Conservation (phyloP, 148 eudicot genomes). For the Rhododendron kiyosumense region DNA sequence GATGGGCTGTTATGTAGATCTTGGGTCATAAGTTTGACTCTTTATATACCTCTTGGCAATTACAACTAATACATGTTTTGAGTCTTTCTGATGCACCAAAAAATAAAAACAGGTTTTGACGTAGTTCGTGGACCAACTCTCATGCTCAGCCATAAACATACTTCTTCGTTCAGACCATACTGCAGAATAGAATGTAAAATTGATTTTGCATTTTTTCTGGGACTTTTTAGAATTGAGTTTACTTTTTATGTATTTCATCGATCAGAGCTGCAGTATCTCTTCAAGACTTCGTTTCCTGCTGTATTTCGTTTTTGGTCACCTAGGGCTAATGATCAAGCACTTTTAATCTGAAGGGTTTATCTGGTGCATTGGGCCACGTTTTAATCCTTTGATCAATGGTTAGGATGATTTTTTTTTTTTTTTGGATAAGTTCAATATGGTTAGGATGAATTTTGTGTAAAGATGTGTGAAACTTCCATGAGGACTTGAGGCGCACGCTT, state of each 20-base stretch:
- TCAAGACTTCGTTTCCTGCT: background rate
- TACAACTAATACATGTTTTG: background rate
- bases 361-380: background rate
- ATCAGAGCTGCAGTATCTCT: background rate
- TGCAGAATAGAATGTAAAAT: background rate
- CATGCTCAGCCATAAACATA: background rate
- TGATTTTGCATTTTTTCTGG: background rate
- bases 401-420: no score
- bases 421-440: background rate
- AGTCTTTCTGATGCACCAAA: background rate
- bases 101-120: background rate
- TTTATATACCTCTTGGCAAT: no score
- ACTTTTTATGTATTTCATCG: background rate
- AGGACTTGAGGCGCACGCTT: background rate
- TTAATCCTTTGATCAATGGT: background rate
- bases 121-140: background rate
- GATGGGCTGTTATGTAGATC: no score
- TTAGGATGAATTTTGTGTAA: background rate
- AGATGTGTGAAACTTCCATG: background rate
- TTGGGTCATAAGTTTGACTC: no score
- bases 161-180: background rate
- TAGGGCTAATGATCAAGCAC: background rate
- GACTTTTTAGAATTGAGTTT: background rate
- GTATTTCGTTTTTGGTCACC: background rate
- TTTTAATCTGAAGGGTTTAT: background rate